Conservation (phyloP, 1,284 basidiomycete species). For the Naganishia albida region DNA sequence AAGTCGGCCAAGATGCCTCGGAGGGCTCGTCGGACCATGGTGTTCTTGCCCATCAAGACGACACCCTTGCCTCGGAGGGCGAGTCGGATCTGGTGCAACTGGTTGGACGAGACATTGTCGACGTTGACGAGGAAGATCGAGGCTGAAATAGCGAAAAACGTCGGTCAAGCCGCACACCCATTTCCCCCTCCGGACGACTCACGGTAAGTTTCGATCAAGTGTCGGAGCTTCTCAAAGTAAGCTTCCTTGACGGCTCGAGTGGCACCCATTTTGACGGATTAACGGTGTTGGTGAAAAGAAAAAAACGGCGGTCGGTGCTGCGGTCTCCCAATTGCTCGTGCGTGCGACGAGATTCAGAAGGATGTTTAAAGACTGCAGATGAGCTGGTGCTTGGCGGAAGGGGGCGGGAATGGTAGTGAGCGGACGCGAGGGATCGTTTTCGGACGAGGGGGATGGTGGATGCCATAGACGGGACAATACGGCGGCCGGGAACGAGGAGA, state of each 20-base stretch:
- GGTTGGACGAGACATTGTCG: constrained; percentile 99
- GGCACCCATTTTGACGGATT: constrained; percentile 74
- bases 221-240: constrained; percentile 94
- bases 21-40: constrained; percentile 98
- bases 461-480: neutral
- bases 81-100: constrained; percentile 97
- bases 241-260: constrained; percentile 85
- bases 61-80: constrained; percentile 94
- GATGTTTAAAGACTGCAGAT: constrained; percentile 54
- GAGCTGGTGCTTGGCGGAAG: constrained; percentile 34
- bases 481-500: constrained; percentile 14
- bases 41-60: constrained; percentile 99
- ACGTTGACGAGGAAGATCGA: constrained; percentile 99
- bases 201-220: constrained; percentile 89
- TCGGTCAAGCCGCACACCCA: neutral
- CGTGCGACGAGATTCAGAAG: constrained; percentile 48
- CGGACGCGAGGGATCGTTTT: constrained; percentile 8
- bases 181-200: constrained; percentile 49
- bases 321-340: constrained; percentile 54
- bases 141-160: constrained; percentile 58
- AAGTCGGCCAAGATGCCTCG: constrained; percentile 83
- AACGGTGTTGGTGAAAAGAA: constrained; percentile 36
- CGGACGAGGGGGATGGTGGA: neutral
- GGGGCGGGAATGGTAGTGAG: neutral
- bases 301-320: constrained; percentile 29